Evolutionary conservation across 2,329 filamentous ascomycete species (phyloP), one percentile per base, ranked within the genome.

Genomic region (Colletotrichum australisinense): DNA sequence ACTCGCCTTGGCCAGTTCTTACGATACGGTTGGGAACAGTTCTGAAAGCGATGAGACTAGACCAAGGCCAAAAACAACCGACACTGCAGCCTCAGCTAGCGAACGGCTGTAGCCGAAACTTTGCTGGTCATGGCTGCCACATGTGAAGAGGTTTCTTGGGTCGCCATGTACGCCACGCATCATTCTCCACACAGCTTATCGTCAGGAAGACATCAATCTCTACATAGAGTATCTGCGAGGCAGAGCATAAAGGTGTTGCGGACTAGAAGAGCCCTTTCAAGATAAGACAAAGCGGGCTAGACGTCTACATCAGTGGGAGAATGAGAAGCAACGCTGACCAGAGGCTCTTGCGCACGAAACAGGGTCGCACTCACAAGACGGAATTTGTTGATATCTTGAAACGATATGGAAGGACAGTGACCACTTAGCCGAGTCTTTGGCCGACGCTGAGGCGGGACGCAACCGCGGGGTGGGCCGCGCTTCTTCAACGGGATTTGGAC

Each of bases 401-500:
- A 63, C 42, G 60, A 63, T 22, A 63, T 28, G 11, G 6, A 14
- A 28, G 60, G 12, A 53, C 42, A 63, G 38, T 52, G 26, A 22
- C 38, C 26, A 22, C n/a, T 28, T 46, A 52, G 6, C 60, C 28
- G 9, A 26, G 6, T n/a, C 52, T 63, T 30, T 32, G 26, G 28
- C 52, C 46, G n/a, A 55, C 62, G n/a, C 22, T 49, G 62, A 63
- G 46, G 32, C 62, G 62, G 62, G 28, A 38, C 62, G n/a, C 62
- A 53, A 63, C 46, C 62, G 28, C 62, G 19, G 32, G 22, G 62
- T 53, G 28, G 28, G n/a, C 49, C 42, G 22, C 6, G 62, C 62
- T 55, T 38, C 62, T 38, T 19, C 46, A 38, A 24, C 22, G 32
- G 46, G 46, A 53, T 30, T 19, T 38, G 7, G 42, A 19, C 42